Percentiles rank a stretch among this genome's conserved stretches.
phyloP scores from a whole-genome alignment of 805 yeast species.

The Zygosaccharomyces rouxii region DNA sequence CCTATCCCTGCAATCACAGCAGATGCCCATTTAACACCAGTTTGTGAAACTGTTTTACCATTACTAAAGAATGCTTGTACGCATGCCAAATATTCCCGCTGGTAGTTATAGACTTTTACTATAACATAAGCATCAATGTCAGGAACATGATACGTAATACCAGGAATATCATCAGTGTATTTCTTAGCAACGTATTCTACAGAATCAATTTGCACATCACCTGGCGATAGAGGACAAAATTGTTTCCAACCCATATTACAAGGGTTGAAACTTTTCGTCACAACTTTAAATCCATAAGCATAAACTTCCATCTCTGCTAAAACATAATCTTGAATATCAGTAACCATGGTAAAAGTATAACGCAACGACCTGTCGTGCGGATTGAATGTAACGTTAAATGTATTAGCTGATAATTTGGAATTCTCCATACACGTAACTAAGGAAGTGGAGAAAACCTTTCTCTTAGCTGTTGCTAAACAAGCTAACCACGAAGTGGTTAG shows the following conservation, averaged over 20 bases:
- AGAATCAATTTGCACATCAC: conserved; percentile 71
- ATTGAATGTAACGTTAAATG: conserved; percentile 68
- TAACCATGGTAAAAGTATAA: conserved; percentile 64
- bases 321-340: conserved; percentile 64
- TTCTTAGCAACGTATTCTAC: conserved; percentile 50
- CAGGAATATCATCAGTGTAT: conserved; percentile 63
- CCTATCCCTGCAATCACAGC: conserved; percentile 89
- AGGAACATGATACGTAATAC: conserved; percentile 80
- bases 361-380: conserved; percentile 65
- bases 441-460: conserved; percentile 58
- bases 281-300: conserved; percentile 80
- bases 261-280: conserved; percentile 53
- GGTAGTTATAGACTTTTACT: conserved; percentile 43
- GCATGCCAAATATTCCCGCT: conserved; percentile 55
- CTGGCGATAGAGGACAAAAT: conserved; percentile 86
- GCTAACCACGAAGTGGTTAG: conserved; percentile 9
- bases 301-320: conserved; percentile 67
- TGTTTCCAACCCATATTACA: conserved; percentile 71
- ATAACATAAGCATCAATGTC: conserved; percentile 78
- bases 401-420: conserved; percentile 66
- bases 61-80: conserved; percentile 70
- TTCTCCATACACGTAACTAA: conserved; percentile 82
- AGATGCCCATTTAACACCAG: conserved; percentile 87
- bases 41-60: conserved; percentile 75
- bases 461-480: conserved; percentile 22